Conservation (phyloP, 2,329 filamentous ascomycete genomes). For the Shiraia sp. region DNA sequence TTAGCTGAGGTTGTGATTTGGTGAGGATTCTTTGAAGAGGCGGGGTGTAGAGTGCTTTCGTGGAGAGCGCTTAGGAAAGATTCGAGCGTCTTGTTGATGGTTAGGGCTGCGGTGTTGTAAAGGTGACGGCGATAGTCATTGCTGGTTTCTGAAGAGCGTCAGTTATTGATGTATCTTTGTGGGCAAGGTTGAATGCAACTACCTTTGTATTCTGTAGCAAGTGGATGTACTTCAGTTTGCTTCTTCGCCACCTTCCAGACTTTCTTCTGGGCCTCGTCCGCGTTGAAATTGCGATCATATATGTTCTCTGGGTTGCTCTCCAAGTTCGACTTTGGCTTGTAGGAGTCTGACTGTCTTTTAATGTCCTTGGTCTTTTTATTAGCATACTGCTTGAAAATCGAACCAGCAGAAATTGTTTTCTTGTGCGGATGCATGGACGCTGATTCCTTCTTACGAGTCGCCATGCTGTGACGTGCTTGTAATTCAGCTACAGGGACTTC, state of each 20-base stretch:
- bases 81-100: slow-evolving; percentile 26
- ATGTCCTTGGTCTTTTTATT: slow-evolving; percentile 8
- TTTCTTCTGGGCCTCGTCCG: slow-evolving; percentile 11
- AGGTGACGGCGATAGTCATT: slow-evolving; percentile 31
- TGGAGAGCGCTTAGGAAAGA: slow-evolving; percentile 12
- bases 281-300: slow-evolving; percentile 8
- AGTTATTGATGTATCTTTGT: slow-evolving; percentile 8
- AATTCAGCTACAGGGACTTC: background rate
- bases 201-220: slow-evolving; percentile 36
- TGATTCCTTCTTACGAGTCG: background rate
- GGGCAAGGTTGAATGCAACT: background rate
- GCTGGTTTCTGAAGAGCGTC: slow-evolving; percentile 24
- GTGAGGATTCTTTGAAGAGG: slow-evolving; percentile 12
- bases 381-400: slow-evolving; percentile 30
- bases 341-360: background rate
- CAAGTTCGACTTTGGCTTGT: background rate
- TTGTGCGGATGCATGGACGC: slow-evolving; percentile 1
- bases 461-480: slow-evolving; percentile 1
- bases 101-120: slow-evolving; percentile 16
- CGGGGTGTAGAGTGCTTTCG: slow-evolving; percentile 16
- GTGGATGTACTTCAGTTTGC: slow-evolving; percentile 21
- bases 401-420: slow-evolving; percentile 24
- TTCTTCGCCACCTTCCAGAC: slow-evolving; percentile 3
- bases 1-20: slow-evolving; percentile 21
- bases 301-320: slow-evolving; percentile 1